Conservation (phyloP, 768 basidiomycete species). For the Russula emetica region DNA sequence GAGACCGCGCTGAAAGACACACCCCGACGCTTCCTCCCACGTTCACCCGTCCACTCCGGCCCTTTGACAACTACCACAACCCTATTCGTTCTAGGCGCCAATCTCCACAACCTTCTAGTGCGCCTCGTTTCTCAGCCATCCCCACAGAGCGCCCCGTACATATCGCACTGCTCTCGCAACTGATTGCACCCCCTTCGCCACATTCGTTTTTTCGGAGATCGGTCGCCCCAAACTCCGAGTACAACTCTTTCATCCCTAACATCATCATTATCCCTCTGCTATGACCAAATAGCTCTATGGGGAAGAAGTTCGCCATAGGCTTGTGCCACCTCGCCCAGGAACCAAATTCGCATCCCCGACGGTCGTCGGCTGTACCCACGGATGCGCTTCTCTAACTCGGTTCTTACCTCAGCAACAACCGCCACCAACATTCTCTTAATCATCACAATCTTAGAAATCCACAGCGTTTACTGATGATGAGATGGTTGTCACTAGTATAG, state of each 20-base stretch:
- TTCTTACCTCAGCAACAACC: conserved; percentile 8
- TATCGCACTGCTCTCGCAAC: conserved; percentile 10
- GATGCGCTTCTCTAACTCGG: conserved; percentile 11
- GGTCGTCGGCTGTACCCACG: background rate
- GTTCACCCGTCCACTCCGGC: conserved; percentile 12
- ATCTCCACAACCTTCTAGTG: conserved; percentile 19
- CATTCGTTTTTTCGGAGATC: conserved; percentile 1
- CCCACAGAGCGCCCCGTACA: conserved; percentile 22
- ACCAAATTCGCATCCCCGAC: conserved; percentile 7
- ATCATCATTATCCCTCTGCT: background rate
- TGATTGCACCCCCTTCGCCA: background rate
- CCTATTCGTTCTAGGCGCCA: conserved; percentile 13
- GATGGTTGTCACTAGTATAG: background rate
- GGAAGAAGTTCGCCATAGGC: background rate
- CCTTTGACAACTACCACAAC: conserved; percentile 9
- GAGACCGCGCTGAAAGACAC: background rate
- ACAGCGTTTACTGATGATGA: background rate
- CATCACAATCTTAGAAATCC: conserved; percentile 18
- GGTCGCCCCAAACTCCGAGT: conserved; percentile 22
- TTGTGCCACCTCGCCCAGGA: background rate
- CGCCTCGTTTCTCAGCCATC: conserved; percentile 13
- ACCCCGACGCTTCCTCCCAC: conserved; percentile 3
- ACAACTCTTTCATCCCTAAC: background rate
- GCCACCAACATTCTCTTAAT: background rate
- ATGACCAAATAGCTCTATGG: background rate